Evolutionary conservation across 768 basidiomycete species (phyloP).

Genomic region (Boletus rubescentipes): DNA sequence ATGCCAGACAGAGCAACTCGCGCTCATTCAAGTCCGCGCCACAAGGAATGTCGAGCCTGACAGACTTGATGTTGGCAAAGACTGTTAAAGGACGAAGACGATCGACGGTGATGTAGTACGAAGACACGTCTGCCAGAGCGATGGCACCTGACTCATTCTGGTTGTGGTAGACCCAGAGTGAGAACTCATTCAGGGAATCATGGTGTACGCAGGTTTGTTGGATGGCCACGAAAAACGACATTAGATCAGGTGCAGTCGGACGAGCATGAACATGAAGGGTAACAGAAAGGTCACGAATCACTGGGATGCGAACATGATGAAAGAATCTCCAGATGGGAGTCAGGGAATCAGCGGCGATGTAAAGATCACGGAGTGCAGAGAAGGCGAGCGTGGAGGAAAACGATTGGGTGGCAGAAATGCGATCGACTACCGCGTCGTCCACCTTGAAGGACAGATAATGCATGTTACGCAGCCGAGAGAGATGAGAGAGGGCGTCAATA

Average conservation of each 20-base stretch:
- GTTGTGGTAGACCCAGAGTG: neutral
- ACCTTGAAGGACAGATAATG: neutral
- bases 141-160: neutral
- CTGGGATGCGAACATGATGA: neutral
- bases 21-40: conserved; percentile 4
- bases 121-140: neutral
- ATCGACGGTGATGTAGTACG: neutral
- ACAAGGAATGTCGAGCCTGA: conserved; percentile 1
- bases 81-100: neutral
- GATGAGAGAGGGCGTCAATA: neutral
- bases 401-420: neutral
- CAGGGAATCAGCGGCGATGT: neutral
- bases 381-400: neutral
- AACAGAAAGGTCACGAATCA: neutral
- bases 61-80: conserved; percentile 5
- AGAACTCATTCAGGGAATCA: neutral
- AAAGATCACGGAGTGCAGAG: neutral
- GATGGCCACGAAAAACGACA: conserved; percentile 4
- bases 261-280: neutral
- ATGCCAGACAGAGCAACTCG: conserved; percentile 11
- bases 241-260: neutral
- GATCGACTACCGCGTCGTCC: neutral
- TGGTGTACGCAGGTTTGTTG: neutral
- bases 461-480: neutral
- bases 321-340: neutral